phyloP scores from a whole-genome alignment of 139 green algal species.

The Trebouxia sp. region DNA sequence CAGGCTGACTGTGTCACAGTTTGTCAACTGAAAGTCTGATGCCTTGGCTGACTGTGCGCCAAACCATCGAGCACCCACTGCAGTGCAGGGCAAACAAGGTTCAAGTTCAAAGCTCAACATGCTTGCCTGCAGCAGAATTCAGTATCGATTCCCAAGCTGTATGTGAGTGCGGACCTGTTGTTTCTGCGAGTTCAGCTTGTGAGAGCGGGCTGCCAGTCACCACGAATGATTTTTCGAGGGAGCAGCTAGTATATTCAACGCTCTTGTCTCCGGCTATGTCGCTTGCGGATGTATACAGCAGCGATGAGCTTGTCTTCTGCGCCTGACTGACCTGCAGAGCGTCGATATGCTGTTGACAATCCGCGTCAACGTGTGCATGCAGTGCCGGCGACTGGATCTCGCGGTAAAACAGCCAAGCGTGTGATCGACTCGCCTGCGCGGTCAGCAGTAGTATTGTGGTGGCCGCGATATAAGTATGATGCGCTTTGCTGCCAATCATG shows the following conservation, averaged over 20 bases:
- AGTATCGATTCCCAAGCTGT: not conserved
- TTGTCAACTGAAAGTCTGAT: conserved; percentile 8
- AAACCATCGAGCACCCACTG: conserved; percentile 34
- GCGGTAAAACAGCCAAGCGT: not conserved
- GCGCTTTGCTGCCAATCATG: not conserved
- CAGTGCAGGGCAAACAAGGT: not conserved
- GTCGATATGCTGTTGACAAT: too few relatives aligned
- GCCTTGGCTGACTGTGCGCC: not conserved
- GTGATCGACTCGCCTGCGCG: not conserved
- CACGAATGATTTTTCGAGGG: conserved; percentile 1
- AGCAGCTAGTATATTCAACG: conserved; percentile 18
- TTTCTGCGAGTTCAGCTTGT: not conserved
- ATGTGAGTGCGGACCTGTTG: not conserved
- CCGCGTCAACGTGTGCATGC: too few relatives aligned
- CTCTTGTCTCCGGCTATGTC: not conserved
- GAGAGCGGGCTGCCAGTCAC: not conserved
- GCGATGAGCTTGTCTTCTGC: not conserved
- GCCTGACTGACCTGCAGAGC: not conserved
- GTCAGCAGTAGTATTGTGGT: not conserved
- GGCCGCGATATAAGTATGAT: not conserved
- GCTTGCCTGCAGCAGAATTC: not conserved
- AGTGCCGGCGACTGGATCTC: conserved; percentile 1
- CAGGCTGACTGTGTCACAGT: not conserved
- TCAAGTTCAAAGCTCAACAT: not conserved
- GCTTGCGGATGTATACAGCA: conserved; percentile 15